phyloP scores from a whole-genome alignment of 1,139 yeast genomes.

The Yamadazyma sp. region DNA sequence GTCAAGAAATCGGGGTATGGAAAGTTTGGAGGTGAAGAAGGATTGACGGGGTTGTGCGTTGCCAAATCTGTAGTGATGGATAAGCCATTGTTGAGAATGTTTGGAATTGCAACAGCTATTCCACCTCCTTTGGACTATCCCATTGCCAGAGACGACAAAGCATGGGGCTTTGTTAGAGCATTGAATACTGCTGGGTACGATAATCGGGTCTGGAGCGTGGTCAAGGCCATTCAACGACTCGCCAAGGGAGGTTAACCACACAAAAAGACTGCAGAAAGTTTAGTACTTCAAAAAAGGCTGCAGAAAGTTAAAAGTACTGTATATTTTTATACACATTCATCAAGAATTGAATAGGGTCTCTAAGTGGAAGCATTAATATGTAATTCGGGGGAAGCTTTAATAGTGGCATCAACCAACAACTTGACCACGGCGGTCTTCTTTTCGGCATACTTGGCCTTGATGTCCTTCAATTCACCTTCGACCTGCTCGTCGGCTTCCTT shows the following conservation, averaged over 20 bases:
- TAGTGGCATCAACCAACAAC: constrained; percentile 76
- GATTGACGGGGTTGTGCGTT: constrained; percentile 81
- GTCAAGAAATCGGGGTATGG: constrained; percentile 92
- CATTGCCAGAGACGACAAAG: constrained; percentile 71
- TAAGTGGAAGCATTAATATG: constrained; percentile 68
- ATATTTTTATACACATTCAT: too few relatives aligned
- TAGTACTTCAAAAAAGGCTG: too few relatives aligned
- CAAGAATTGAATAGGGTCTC: background rate
- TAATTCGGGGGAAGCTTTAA: constrained; percentile 74
- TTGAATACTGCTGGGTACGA: constrained; percentile 89
- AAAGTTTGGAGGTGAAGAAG: constrained; percentile 96
- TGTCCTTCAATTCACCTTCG: constrained; percentile 57
- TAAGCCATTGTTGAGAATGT: constrained; percentile 58
- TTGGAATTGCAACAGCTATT: constrained; percentile 70
- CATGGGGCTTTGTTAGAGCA: constrained; percentile 84
- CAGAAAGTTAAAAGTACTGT: too few relatives aligned
- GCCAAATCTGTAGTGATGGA: constrained; percentile 88
- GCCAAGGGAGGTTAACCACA: constrained; percentile 34
- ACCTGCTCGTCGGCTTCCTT: constrained; percentile 69
- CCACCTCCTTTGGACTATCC: constrained; percentile 93
- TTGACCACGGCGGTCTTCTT: constrained; percentile 72
- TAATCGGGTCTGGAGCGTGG: constrained; percentile 63
- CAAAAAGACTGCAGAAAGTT: too few relatives aligned
- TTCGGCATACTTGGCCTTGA: constrained; percentile 59
- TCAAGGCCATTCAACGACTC: constrained; percentile 40